Evolutionary conservation across 2,329 filamentous ascomycete genomes (phyloP).

Genomic region (Beauveria australis): DNA sequence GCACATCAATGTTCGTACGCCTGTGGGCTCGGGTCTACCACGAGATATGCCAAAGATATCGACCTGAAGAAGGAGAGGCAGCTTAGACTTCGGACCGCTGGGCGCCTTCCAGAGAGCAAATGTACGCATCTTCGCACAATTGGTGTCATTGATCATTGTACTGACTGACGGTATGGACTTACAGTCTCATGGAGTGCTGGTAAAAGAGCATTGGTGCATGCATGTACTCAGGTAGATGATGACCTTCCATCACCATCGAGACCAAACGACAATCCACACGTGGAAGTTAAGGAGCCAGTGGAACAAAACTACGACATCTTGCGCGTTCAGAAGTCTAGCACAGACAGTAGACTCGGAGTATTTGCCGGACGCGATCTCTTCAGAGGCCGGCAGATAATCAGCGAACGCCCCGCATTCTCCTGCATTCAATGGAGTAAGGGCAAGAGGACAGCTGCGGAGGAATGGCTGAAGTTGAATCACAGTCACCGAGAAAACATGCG

Average conservation of each 20-base stretch:
- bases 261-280: neutral
- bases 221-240: neutral
- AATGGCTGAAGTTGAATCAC: slow-evolving; percentile 14
- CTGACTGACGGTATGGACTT: neutral
- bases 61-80: neutral
- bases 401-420: slow-evolving; percentile 15
- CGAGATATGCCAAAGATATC: neutral
- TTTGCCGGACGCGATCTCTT: slow-evolving; percentile 14
- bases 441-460: neutral
- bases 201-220: neutral
- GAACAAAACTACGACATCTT: slow-evolving; percentile 13
- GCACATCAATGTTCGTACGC: neutral
- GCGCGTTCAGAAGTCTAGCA: slow-evolving; percentile 7
- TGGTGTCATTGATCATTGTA: neutral
- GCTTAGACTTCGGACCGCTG: neutral
- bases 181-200: neutral
- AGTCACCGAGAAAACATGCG: neutral
- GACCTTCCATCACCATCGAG: neutral
- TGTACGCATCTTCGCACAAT: neutral
- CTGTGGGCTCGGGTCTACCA: neutral
- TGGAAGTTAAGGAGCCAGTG: neutral
- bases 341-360: slow-evolving; percentile 14
- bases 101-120: no score
- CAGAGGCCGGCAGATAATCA: slow-evolving; percentile 13
- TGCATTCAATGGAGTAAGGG: slow-evolving; percentile 12